Conservation (phyloP, 2,329 filamentous ascomycete species). For the Aspergillus caelatus region DNA sequence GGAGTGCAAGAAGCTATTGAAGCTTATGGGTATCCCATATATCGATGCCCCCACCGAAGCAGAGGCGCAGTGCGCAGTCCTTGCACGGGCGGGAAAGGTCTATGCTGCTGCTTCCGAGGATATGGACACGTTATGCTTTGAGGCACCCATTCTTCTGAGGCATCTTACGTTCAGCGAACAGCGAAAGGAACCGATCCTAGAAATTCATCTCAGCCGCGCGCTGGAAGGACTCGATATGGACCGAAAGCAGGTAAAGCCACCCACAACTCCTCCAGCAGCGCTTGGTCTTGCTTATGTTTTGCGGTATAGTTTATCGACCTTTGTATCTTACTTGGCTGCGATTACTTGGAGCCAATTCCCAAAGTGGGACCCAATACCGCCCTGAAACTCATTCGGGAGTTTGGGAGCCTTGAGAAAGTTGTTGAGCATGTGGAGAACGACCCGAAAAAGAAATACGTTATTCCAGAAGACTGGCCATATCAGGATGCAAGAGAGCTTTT, state of each 20-base stretch:
- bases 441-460: conserved; percentile 74
- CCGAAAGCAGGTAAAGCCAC: conserved; percentile 68
- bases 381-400: conserved; percentile 89
- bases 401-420: conserved; percentile 84
- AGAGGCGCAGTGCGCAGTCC: conserved; percentile 90
- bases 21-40: conserved; percentile 94
- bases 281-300: conserved; percentile 18
- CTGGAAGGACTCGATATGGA: conserved; percentile 89
- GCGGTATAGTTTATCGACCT: conserved; percentile 83
- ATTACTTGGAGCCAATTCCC: conserved; percentile 95
- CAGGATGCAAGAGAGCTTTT: conserved; percentile 89
- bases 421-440: conserved; percentile 78
- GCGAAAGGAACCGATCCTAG: conserved; percentile 95
- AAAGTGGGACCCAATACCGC: conserved; percentile 92
- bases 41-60: conserved; percentile 96
- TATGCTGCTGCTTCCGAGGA: conserved; percentile 97
- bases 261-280: too few relatives aligned
- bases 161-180: conserved; percentile 98
- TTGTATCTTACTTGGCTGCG: conserved; percentile 95
- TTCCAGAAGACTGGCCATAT: conserved; percentile 98
- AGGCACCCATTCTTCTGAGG: conserved; percentile 84
- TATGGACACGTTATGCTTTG: conserved; percentile 98
- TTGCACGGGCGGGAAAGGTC: conserved; percentile 90
- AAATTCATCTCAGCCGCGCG: conserved; percentile 86
- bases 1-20: conserved; percentile 87